Base-by-base conservation (phyloP, 495 filamentous ascomycete genomes). In the Penicillium crystallinum region DNA sequence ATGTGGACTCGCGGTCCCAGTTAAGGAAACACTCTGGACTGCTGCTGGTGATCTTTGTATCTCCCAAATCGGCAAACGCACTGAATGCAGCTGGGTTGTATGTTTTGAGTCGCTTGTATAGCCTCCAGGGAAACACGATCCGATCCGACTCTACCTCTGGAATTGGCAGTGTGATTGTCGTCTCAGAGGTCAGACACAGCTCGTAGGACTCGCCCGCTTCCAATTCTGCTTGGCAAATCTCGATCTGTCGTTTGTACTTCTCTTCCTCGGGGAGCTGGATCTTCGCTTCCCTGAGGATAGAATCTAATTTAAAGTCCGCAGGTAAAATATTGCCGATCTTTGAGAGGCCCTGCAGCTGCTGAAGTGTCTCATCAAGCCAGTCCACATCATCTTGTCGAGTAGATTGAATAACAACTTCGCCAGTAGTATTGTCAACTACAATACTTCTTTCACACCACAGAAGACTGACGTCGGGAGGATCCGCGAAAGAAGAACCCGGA, bases 1-100 rank as follows among this genome's bases (percentile, higher is more conserved):
- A 52, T 4, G 64, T 72, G 3, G 64, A 70, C 1, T 64, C 47
- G 25, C 83, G 73, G 47, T 78, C 68, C 83, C 86, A 93, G 50
- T 78, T 79, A 7, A 97, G 79, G 69, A 96, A 98, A 18, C 90
- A 87, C 66, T 98, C 93, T 0, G 93, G 93, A n/a, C 88, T 93
- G 65, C 84, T 87, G 70, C 83, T 85, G 44, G 95, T 77, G 12
- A 96, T 77, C 9, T 88, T 90, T 2, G 84, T 73, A 15, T 63
- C 61, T 4, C 82, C 82, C 19, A 97, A 73, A n/a, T 79, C 81
- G 41, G 93, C 65, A 72, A 86, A 96, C 4, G 89, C 90, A 30
- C 85, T 84, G 69, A 95, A 96, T 4, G 90, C 88, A 2, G 91
- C 90, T 0, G 92, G 88, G 56, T 97, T 95, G 38, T 79, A 78